These are phyloP conservation scores for Suhomyces wounanorum DNA, from an alignment of 1,139 yeast species.

Conservation along the genomic window DNA sequence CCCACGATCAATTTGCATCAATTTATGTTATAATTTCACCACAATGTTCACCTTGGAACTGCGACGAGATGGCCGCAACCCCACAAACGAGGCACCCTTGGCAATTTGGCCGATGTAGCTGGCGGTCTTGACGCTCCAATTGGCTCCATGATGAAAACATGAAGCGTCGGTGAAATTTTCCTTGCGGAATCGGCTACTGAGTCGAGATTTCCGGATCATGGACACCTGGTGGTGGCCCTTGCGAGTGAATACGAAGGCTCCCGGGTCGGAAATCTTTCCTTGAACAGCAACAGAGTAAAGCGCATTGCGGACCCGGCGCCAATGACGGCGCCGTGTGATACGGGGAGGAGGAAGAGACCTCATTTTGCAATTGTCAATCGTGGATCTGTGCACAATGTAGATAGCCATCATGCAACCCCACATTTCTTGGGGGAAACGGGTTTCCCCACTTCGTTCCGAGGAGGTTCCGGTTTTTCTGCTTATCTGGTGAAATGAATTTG, in stretches of 20 bases:
- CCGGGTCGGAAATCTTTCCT: slow-evolving; percentile 34
- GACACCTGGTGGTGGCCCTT: slow-evolving; percentile 24
- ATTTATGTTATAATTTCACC: too few species aligned
- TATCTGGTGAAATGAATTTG: too few species aligned
- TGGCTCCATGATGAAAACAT: slow-evolving; percentile 25
- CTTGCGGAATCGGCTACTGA: slow-evolving; percentile 25
- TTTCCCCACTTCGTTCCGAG: too few species aligned
- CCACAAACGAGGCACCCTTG: slow-evolving; percentile 26
- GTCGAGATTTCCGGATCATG: slow-evolving; percentile 27
- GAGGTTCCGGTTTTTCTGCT: too few species aligned
- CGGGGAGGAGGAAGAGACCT: slow-evolving; percentile 50
- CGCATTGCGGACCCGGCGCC: slow-evolving; percentile 40
- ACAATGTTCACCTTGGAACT: too few species aligned
- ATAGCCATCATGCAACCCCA: neutral
- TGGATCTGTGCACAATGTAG: neutral
- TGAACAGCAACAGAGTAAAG: slow-evolving; percentile 27
- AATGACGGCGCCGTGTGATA: slow-evolving; percentile 37
- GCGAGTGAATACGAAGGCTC: slow-evolving; percentile 21
- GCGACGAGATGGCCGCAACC: slow-evolving; percentile 13
- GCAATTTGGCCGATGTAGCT: slow-evolving; percentile 28
- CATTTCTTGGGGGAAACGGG: too few species aligned
- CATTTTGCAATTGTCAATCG: slow-evolving; percentile 21
- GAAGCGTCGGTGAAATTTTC: slow-evolving; percentile 18
- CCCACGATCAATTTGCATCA: too few species aligned
- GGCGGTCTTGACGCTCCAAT: slow-evolving; percentile 29